A percentile compares a stretch with the other conserved stretches of the same genome.
phyloP scores from a whole-genome alignment of 2,329 filamentous ascomycete genomes.

The Diaporthe ampelina region DNA sequence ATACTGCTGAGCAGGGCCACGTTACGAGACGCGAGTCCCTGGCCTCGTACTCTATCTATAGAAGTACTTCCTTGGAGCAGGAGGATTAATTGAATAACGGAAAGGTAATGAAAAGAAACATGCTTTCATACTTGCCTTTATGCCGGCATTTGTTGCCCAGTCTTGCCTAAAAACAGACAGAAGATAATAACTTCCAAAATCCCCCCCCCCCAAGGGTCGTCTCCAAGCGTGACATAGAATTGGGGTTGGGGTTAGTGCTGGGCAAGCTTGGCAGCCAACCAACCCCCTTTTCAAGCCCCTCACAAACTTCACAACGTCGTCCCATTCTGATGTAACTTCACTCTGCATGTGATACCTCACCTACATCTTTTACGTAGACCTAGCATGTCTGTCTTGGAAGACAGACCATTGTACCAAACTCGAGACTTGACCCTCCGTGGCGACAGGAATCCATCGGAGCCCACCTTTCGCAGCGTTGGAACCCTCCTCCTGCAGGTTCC shows the following conservation, averaged over 20 bases:
- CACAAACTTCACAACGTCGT: not conserved
- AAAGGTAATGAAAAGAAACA: not conserved
- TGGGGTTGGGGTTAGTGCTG: not conserved
- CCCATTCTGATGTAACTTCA: slow-evolving; percentile 11
- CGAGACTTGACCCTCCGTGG: not conserved
- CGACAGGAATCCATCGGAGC: not conserved
- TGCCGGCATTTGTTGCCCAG: not conserved
- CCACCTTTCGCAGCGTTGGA: not conserved
- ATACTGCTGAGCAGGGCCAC: not conserved
- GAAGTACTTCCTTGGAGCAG: not conserved
- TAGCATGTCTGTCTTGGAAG: not conserved
- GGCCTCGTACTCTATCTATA: not conserved
- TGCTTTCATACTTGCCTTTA: not conserved
- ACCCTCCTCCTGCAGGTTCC: not conserved
- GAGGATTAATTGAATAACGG: not conserved
- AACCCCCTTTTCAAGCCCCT: slow-evolving; percentile 10
- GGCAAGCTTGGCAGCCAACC: not conserved
- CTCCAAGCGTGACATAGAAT: too few relatives aligned
- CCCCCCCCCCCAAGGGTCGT: too few relatives aligned
- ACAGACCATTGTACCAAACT: not conserved
- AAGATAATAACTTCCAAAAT: too few relatives aligned
- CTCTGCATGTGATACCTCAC: slow-evolving; percentile 4
- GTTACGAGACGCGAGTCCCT: not conserved
- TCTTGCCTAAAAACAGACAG: not conserved
- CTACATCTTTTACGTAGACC: not conserved